Conservation (phyloP, 441 rosid genomes). For the Syzygium syzygioides region DNA sequence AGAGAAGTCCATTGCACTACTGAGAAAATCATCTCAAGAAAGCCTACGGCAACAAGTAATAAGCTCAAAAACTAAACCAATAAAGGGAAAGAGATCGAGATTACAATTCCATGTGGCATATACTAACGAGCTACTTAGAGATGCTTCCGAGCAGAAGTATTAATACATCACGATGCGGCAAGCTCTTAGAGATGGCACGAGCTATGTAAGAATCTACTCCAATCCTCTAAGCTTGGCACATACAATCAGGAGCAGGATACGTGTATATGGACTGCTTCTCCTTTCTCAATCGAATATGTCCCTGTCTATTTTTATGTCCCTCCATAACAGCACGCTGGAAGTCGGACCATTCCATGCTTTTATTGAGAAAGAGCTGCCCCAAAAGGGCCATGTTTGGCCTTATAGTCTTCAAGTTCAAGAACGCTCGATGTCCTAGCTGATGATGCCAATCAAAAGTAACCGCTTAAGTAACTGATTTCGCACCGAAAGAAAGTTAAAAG, state of each 20-base stretch:
- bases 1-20: not conserved
- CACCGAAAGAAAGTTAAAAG: not conserved
- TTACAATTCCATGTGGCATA: not conserved
- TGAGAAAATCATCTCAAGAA: not conserved
- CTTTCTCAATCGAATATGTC: constrained; percentile 48
- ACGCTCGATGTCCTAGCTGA: constrained; percentile 52
- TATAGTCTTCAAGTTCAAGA: constrained; percentile 58
- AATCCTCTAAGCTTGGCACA: constrained; percentile 29
- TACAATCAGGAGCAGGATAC: constrained; percentile 64
- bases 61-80: not conserved
- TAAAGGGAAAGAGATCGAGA: not conserved
- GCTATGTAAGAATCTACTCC: not conserved
- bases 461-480: not conserved
- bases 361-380: constrained; percentile 53
- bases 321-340: constrained; percentile 38
- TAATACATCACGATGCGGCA: not conserved
- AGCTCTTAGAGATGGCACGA: not conserved
- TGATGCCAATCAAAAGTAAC: not conserved
- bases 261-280: constrained; percentile 64
- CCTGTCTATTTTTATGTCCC: constrained; percentile 63
- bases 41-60: not conserved
- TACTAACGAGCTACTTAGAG: not conserved
- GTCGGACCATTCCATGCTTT: constrained; percentile 52
- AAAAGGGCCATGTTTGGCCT: constrained; percentile 59
- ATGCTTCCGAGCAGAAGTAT: not conserved